These are phyloP conservation scores for Dioscorea alata DNA, from an alignment of 106 monocot genomes.

Conservation along the genomic window DNA sequence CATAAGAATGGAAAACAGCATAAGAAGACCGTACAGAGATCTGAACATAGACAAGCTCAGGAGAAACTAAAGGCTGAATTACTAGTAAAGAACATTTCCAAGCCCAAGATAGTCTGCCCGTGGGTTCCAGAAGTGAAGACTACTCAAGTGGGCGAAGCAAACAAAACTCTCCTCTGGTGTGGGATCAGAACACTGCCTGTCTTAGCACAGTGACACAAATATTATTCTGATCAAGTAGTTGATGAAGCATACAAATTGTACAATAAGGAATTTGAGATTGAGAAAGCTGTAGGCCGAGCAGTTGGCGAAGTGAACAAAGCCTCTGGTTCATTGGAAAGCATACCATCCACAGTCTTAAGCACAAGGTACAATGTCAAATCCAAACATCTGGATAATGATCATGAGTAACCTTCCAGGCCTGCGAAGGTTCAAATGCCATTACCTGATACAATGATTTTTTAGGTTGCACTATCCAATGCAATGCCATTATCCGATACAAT, in stretches of 20 bases:
- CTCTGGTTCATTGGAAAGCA: no score
- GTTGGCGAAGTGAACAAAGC: no score
- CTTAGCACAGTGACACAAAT: no score
- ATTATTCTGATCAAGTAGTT: neutral
- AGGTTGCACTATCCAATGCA: neutral
- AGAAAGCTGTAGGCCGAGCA: no score
- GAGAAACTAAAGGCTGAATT: conserved; percentile 41
- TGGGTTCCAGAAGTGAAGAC: neutral
- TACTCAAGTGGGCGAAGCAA: conserved; percentile 4
- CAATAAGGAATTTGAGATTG: no score
- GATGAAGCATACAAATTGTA: conserved; percentile 5
- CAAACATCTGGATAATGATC: conserved; percentile 7
- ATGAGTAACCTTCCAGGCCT: neutral
- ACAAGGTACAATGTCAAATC: no score
- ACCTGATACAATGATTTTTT: conserved; percentile 1
- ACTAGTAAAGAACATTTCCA: conserved; percentile 10
- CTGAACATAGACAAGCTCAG: conserved; percentile 42
- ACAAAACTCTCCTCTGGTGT: neutral
- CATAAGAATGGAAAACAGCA: conserved; percentile 78
- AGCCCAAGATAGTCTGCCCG: neutral
- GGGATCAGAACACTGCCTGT: conserved; percentile 1
- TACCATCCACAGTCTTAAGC: no score
- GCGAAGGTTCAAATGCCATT: neutral
- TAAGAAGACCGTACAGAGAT: conserved; percentile 48
- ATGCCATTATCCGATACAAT: conserved; percentile 40